Percentiles rank a stretch among this genome's conserved stretches.
Evolutionary conservation across 129 eudicot genomes (phyloP).

Genomic region (Pittosporum tobira): DNA sequence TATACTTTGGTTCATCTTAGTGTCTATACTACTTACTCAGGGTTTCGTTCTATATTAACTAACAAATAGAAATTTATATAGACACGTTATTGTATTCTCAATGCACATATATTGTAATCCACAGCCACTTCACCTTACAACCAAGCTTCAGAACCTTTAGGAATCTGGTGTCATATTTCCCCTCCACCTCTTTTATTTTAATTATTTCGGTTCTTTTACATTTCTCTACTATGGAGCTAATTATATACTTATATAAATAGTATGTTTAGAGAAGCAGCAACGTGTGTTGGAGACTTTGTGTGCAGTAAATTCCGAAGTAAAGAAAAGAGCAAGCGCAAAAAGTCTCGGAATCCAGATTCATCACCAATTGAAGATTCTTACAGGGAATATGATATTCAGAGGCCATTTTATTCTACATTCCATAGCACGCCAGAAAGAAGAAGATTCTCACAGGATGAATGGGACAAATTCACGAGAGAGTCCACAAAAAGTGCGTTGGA

Average conservation of each 20-base stretch:
- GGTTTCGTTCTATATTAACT: neutral
- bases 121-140: neutral
- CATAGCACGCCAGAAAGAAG: slow-evolving; percentile 53
- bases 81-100: neutral
- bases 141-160: neutral
- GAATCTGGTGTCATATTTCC: neutral
- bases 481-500: slow-evolving; percentile 79
- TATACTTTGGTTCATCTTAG: neutral
- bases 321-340: slow-evolving; percentile 18
- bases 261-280: slow-evolving; percentile 3
- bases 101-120: neutral
- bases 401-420: slow-evolving; percentile 64
- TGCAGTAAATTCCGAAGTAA: slow-evolving; percentile 30
- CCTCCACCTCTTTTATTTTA: no score
- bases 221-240: neutral
- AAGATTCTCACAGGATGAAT: slow-evolving; percentile 60
- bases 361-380: slow-evolving; percentile 25
- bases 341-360: slow-evolving; percentile 24
- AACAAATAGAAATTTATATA: no score
- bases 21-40: neutral
- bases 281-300: slow-evolving; percentile 1
- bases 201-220: neutral
- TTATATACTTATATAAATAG: neutral
- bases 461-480: slow-evolving; percentile 59
- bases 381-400: slow-evolving; percentile 12